Conservation (phyloP, 768 basidiomycete species). For the Solioccasus polychromus region DNA sequence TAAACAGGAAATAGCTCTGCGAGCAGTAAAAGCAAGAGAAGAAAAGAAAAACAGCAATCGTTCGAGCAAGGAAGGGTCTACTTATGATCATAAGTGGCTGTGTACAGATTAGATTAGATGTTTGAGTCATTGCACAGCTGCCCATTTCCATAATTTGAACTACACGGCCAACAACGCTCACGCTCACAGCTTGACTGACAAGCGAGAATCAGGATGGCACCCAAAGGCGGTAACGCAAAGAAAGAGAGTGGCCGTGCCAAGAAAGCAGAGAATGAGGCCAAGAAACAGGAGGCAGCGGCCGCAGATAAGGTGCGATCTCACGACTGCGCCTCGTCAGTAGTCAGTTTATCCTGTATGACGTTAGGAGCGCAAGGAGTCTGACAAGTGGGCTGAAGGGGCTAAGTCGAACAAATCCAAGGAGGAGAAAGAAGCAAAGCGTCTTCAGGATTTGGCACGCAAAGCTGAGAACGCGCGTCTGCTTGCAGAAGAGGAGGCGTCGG, state of each 20-base stretch:
- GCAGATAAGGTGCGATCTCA: slow-evolving; percentile 52
- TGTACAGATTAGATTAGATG: slow-evolving; percentile 26
- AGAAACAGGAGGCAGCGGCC: slow-evolving; percentile 64
- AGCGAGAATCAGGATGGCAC: slow-evolving; percentile 56
- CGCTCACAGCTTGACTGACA: slow-evolving; percentile 6
- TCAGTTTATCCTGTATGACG: slow-evolving; percentile 2
- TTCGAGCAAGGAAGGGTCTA: too few species aligned
- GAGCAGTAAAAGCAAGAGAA: background rate
- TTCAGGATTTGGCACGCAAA: slow-evolving; percentile 79
- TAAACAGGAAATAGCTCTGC: background rate
- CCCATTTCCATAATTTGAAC: background rate
- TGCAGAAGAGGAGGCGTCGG: slow-evolving; percentile 80
- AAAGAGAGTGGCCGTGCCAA: slow-evolving; percentile 88
- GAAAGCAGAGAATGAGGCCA: slow-evolving; percentile 87
- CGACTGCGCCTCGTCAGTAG: background rate
- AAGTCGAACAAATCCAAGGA: slow-evolving; percentile 67
- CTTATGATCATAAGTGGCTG: slow-evolving; percentile 24
- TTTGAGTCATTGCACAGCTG: slow-evolving; percentile 19
- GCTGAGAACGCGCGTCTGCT: slow-evolving; percentile 82
- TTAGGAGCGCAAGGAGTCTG: slow-evolving; percentile 72
- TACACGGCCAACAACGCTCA: background rate
- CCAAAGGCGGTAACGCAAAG: slow-evolving; percentile 87
- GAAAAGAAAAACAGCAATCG: background rate
- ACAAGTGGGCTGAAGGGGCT: slow-evolving; percentile 63
- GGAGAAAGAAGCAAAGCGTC: slow-evolving; percentile 78